Evolutionary conservation across 805 yeast genomes (phyloP).

Genomic region (Metschnikowia shivogae): DNA sequence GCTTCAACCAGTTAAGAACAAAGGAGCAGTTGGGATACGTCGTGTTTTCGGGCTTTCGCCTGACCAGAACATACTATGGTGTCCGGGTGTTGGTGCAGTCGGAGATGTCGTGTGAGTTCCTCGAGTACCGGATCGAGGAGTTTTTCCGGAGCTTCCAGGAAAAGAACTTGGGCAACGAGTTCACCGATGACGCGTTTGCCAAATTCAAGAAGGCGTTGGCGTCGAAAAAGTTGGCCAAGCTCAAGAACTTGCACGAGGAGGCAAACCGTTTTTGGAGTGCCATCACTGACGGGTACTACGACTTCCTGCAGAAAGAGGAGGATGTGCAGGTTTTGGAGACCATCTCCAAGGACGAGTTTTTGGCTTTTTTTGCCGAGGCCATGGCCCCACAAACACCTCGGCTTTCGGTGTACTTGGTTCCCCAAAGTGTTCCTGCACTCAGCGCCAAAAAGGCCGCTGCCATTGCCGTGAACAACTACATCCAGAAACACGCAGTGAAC

Average conservation of each 20-base stretch:
- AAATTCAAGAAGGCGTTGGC: conserved; percentile 68
- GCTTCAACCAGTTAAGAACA: conserved; percentile 85
- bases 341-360: conserved; percentile 54
- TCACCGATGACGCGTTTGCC: conserved; percentile 62
- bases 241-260: conserved; percentile 79
- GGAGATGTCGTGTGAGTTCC: conserved; percentile 68
- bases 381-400: conserved; percentile 27
- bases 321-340: conserved; percentile 54
- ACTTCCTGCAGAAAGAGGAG: conserved; percentile 55
- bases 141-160: conserved; percentile 50
- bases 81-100: conserved; percentile 77
- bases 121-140: conserved; percentile 71
- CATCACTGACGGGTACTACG: conserved; percentile 73
- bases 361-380: conserved; percentile 47
- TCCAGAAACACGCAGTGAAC: conserved; percentile 20
- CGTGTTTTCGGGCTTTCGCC: conserved; percentile 73
- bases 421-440: conserved; percentile 36
- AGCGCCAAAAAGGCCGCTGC: conserved; percentile 20
- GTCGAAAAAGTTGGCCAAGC: conserved; percentile 61
- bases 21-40: conserved; percentile 94
- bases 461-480: conserved; percentile 25
- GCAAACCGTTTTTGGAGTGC: conserved; percentile 57
- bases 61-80: conserved; percentile 69
- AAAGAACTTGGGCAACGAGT: conserved; percentile 35
- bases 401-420: conserved; percentile 43